Evolutionary conservation across 495 filamentous ascomycete genomes (phyloP).

Genomic region (Penicillium robsamsonii): DNA sequence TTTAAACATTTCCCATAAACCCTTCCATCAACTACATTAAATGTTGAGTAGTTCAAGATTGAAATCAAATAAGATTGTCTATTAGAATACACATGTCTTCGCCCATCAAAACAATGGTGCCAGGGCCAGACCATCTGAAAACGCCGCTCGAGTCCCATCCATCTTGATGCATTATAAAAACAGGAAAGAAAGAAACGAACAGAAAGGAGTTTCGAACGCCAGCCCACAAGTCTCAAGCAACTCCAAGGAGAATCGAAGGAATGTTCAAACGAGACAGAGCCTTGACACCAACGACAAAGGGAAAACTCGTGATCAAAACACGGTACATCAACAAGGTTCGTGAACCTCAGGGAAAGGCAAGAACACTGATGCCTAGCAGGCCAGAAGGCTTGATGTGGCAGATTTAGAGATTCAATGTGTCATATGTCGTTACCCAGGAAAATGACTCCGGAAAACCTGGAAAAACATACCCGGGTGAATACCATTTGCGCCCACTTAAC

Average conservation of each 20-base stretch:
- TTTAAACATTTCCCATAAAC: background rate
- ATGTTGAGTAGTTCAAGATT: background rate
- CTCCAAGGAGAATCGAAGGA: constrained; percentile 2
- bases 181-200: constrained; percentile 9
- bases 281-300: constrained; percentile 1
- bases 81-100: constrained; percentile 22
- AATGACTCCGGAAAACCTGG: constrained; percentile 11
- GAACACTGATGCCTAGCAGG: background rate
- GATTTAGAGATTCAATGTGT: background rate
- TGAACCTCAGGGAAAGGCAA: background rate
- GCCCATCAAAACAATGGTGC: constrained; percentile 13
- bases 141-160: constrained; percentile 22
- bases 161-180: constrained; percentile 25
- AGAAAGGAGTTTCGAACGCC: constrained; percentile 5
- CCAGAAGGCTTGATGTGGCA: background rate
- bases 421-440: constrained; percentile 1
- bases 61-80: constrained; percentile 14
- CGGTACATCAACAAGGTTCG: background rate
- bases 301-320: background rate
- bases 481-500: constrained; percentile 16
- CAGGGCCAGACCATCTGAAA: constrained; percentile 21
- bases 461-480: constrained; percentile 18
- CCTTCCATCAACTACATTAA: background rate
- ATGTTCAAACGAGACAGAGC: background rate
- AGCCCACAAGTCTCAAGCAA: background rate